Evolutionary conservation across 257 asterid genomes (phyloP), one percentile per base, ranked within the genome.

Genomic region (Solanum dulcamara): DNA sequence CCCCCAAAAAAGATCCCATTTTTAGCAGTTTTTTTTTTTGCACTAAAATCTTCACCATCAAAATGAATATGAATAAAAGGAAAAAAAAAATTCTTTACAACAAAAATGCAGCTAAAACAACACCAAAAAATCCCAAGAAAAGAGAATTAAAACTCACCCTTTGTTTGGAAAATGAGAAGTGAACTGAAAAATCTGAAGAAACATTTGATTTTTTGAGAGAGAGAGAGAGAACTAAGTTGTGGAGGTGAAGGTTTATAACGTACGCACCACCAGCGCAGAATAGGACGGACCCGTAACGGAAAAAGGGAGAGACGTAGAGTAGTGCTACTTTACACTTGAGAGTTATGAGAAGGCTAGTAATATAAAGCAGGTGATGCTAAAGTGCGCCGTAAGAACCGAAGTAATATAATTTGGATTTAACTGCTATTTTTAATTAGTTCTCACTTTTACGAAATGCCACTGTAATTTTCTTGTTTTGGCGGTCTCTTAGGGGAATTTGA

Each of bases 171-270:
- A 48, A 42, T 62, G 79, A 64, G 35, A 30, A 62, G 24, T 18
- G 38, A 59, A 70, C 38, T 62, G 57, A 80, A 84, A 75, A 67
- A 15, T 81, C 55, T 50, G 59, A 60, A 85, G 62, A 81, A 86
- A 20, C 88, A 85, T 83, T 85, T 53, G 72, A 40, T 75, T 46
- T 20, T 55, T 28, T 82, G 80, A 35, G 67, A 55, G 28, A 64
- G 80, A 64, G 80, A 67, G 14, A 71, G 81, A 60, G 67, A 81
- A 50, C 32, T 80, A 60, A 86, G 75, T 22, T 24, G 66, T 40
- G 88, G 53, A 90, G 86, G 89, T 87, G 88, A 89, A 82, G 89
- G 87, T 84, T 86, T 74, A 86, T 71, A 88, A 90, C 84, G 82
- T 79, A 85, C 75, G 84, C 72, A 75, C 50, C 28, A 32, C 50